Conservation (phyloP, 73 alveolate genomes). For the Blepharisma japonicum region DNA sequence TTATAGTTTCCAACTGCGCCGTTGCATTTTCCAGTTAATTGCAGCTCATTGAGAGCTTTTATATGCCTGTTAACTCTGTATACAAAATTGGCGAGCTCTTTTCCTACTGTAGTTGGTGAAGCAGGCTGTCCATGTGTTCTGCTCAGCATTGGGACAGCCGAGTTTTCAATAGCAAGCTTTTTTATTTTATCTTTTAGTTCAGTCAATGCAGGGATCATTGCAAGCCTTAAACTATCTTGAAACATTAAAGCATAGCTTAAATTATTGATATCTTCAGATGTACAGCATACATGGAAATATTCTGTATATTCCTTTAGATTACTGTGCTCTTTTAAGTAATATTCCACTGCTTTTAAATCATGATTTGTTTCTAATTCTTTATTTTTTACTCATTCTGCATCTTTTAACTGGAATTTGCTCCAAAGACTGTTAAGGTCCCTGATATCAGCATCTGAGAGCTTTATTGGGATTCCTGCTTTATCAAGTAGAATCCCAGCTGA, state of each 20-base stretch:
- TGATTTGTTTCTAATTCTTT: slow-evolving; percentile 81
- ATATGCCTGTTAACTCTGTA: slow-evolving; percentile 67
- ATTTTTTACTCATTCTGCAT: slow-evolving; percentile 69
- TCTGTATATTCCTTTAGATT: slow-evolving; percentile 58
- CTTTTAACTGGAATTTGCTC: slow-evolving; percentile 50
- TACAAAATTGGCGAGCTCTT: slow-evolving; percentile 84
- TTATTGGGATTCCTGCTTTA: slow-evolving; percentile 34
- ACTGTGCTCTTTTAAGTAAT: slow-evolving; percentile 75
- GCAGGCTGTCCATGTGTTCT: slow-evolving; percentile 94
- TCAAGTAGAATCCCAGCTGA: slow-evolving; percentile 44
- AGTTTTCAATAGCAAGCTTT: slow-evolving; percentile 37
- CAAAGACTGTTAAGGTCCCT: slow-evolving; percentile 51
- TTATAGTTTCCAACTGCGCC: slow-evolving; percentile 94
- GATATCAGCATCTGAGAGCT: slow-evolving; percentile 40
- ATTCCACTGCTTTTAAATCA: slow-evolving; percentile 88
- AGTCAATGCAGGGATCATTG: slow-evolving; percentile 52
- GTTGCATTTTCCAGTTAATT: slow-evolving; percentile 81
- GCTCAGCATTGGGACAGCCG: slow-evolving; percentile 80
- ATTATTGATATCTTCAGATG: slow-evolving; percentile 89
- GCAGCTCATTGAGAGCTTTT: slow-evolving; percentile 37
- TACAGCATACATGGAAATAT: slow-evolving; percentile 84
- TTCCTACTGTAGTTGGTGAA: slow-evolving; percentile 90
- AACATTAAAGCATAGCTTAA: slow-evolving; percentile 83
- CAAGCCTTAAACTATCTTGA: neutral
- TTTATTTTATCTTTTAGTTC: slow-evolving; percentile 41